Conservation (phyloP, 2,329 filamentous ascomycete genomes). For the Ophiosphaerella herpotricha region DNA sequence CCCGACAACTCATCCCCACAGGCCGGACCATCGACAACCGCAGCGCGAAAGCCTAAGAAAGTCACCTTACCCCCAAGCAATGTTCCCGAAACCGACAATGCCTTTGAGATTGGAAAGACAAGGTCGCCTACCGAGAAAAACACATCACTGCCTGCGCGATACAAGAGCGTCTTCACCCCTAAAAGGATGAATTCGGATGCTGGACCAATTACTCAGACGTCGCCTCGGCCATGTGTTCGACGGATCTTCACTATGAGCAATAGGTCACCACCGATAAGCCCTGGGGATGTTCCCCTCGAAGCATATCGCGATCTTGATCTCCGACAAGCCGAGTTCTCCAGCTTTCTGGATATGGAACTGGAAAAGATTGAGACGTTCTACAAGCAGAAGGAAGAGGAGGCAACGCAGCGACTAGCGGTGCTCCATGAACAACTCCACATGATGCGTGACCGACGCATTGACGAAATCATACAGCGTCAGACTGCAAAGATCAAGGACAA, state of each 20-base stretch:
- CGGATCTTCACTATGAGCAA: constrained; percentile 52
- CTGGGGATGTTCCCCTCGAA: constrained; percentile 57
- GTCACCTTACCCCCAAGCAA: constrained; percentile 22
- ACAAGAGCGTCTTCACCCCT: constrained; percentile 47
- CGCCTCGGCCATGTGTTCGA: constrained; percentile 44
- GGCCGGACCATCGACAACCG: constrained; percentile 16
- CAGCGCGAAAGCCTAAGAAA: constrained; percentile 21
- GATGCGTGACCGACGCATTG: constrained; percentile 82
- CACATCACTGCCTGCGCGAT: constrained; percentile 31
- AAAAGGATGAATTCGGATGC: constrained; percentile 50
- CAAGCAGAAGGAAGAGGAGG: constrained; percentile 82
- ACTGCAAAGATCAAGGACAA: constrained; percentile 39
- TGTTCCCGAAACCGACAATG: constrained; percentile 34
- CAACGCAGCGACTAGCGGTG: constrained; percentile 69
- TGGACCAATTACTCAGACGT: constrained; percentile 20
- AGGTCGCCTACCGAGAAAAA: constrained; percentile 37
- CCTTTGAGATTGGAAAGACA: constrained; percentile 53
- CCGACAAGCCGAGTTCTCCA: constrained; percentile 82
- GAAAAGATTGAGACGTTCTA: constrained; percentile 95
- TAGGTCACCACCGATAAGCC: constrained; percentile 42
- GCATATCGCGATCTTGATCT: constrained; percentile 69
- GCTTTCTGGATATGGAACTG: constrained; percentile 81
- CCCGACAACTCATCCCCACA: constrained; percentile 37
- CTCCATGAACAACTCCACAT: constrained; percentile 87
- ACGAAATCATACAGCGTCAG: constrained; percentile 66